phyloP scores from a whole-genome alignment of 345 rosid genomes.

The Syzygium aqueum region DNA sequence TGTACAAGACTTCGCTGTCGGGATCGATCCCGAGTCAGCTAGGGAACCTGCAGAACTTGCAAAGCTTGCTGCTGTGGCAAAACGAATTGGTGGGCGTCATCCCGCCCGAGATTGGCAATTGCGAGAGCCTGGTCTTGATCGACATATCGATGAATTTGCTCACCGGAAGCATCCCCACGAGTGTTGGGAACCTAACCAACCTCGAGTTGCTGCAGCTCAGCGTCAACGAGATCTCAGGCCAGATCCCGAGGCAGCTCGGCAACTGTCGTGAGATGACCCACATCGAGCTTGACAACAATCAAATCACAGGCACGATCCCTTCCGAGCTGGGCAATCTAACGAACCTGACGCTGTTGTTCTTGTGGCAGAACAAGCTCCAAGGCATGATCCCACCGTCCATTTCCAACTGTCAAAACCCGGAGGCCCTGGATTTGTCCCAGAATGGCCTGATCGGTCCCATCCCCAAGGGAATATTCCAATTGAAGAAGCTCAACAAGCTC shows the following conservation, averaged over 20 bases:
- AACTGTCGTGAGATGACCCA: slow-evolving; percentile 53
- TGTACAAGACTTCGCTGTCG: slow-evolving; percentile 66
- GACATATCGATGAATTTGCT: slow-evolving; percentile 68
- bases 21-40: slow-evolving; percentile 61
- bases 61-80: slow-evolving; percentile 62
- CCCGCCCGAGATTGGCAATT: slow-evolving; percentile 67
- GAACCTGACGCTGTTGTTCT: slow-evolving; percentile 56
- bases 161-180: slow-evolving; percentile 60
- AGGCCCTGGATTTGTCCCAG: slow-evolving; percentile 76
- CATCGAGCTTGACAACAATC: slow-evolving; percentile 79
- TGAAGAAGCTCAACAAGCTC: slow-evolving; percentile 67
- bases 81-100: slow-evolving; percentile 59
- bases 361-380: slow-evolving; percentile 79
- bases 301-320: slow-evolving; percentile 64
- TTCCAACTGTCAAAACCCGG: slow-evolving; percentile 52
- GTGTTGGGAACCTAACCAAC: slow-evolving; percentile 43
- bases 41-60: slow-evolving; percentile 45
- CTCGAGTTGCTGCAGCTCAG: slow-evolving; percentile 70
- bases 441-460: slow-evolving; percentile 66
- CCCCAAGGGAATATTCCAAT: slow-evolving; percentile 52
- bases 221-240: slow-evolving; percentile 66
- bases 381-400: slow-evolving; percentile 61
- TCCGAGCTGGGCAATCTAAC: slow-evolving; percentile 42
- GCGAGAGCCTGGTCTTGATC: slow-evolving; percentile 41
- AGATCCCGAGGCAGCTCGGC: slow-evolving; percentile 48